Evolutionary conservation across 2,329 filamentous ascomycete genomes (phyloP), one percentile per base, ranked within the genome.

Genomic region (Cladosporium austrohemisphaericum): DNA sequence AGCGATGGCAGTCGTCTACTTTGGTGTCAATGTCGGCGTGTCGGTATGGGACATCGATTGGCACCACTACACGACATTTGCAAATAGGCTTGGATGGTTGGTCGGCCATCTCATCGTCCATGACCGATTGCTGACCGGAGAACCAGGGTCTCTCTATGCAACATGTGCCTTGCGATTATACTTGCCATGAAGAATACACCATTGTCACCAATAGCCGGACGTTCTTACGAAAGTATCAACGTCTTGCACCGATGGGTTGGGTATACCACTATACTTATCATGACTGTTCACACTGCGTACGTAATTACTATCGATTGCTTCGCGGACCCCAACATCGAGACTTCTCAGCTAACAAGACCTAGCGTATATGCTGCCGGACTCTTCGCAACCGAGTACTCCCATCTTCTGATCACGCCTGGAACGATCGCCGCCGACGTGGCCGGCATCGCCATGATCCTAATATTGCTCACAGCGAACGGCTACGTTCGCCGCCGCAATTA

Each of bases 131-230:
- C 37, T 47, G 5, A 46, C 11, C 3, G 13, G 16, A 13, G 16
- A 2, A 1, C 6, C 16, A 59, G 57, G 58, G 52, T 62, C 28
- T 50, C 57, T 4, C 40, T 59, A 20, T 55, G 48, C 44, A 60
- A 60, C 50, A 49, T 61, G 45, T 54, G 51, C 46, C 49, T 61
- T 2, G 51, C 52, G 25, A 32, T 61, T 19, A 57, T 61, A 22
- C 53, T 60, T 5, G 59, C 47, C 4, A 51, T 60, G n/a, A 61
- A 60, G 40, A 58, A 58, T 25, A 58, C 57, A 3, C 59, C 58
- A 3, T 43, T 62, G 8, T 62, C 59, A 18, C 55, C 58, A 4
- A 44, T 61, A 9, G 53, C 58, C 18, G 59, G 57, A 29, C 38
- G 47, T 9, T 57, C 55, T 18, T 62, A 59, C 44, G 55, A 60